These are phyloP conservation scores for Corymbia maculata DNA, from an alignment of 345 rosid species.

Conservation along the genomic window DNA sequence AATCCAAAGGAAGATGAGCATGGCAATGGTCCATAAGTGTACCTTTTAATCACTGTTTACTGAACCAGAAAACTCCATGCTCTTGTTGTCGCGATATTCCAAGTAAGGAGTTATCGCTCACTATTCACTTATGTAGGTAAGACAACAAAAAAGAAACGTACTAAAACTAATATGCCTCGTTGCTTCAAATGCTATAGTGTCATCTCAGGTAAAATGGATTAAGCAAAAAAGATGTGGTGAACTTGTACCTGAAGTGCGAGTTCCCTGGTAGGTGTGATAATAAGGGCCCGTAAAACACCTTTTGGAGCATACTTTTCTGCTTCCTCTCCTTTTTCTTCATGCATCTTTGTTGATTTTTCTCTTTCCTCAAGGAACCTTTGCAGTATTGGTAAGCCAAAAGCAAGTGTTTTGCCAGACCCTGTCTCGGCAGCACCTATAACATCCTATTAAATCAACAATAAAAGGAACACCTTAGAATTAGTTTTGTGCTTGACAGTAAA, in stretches of 20 bases:
- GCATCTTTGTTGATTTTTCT: conserved; percentile 47
- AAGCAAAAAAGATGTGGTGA: neutral
- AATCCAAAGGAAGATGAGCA: neutral
- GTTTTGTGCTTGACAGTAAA: neutral
- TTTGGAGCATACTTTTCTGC: conserved; percentile 55
- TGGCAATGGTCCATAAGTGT: neutral
- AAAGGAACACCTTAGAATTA: neutral
- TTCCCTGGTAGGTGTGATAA: conserved; percentile 94
- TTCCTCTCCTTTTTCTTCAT: conserved; percentile 44
- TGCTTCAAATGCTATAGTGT: neutral
- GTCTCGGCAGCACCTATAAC: conserved; percentile 97
- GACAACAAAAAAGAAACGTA: neutral
- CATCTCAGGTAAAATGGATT: neutral
- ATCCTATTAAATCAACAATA: conserved; percentile 43
- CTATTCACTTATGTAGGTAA: neutral
- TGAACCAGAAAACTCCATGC: neutral
- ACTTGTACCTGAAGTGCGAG: conserved; percentile 70
- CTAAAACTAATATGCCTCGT: neutral
- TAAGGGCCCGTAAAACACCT: conserved; percentile 76
- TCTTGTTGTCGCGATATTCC: neutral
- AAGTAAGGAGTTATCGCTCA: neutral
- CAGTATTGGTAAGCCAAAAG: conserved; percentile 92
- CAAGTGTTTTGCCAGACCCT: conserved; percentile 98
- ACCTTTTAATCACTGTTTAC: neutral
- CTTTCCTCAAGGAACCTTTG: conserved; percentile 87